Conservation (phyloP, 2,329 filamentous ascomycete species). For the Colletotrichum lindemuthianum region DNA sequence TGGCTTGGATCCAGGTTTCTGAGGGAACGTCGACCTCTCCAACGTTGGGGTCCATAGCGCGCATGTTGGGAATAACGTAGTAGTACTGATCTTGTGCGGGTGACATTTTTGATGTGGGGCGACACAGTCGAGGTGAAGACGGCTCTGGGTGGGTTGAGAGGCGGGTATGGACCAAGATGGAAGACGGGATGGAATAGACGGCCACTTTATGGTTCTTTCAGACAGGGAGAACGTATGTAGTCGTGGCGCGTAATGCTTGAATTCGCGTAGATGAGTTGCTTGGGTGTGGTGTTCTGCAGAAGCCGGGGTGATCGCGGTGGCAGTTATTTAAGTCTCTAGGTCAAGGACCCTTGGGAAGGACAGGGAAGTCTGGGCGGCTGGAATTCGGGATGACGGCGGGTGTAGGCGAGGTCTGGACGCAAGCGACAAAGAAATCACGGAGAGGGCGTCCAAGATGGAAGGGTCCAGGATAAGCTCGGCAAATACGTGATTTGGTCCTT, state of each 20-base stretch:
- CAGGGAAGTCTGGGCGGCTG: slow-evolving; percentile 31
- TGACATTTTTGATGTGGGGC: slow-evolving; percentile 27
- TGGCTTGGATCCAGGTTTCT: slow-evolving; percentile 62
- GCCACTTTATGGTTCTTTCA: slow-evolving; percentile 29
- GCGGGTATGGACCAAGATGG: not conserved
- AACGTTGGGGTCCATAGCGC: slow-evolving; percentile 45
- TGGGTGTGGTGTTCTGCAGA: slow-evolving; percentile 27
- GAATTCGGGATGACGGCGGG: slow-evolving; percentile 23
- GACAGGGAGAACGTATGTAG: not conserved
- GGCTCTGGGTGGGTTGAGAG: slow-evolving; percentile 13
- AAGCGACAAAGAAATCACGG: slow-evolving; percentile 30
- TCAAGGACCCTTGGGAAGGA: slow-evolving; percentile 21
- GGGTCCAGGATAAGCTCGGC: slow-evolving; percentile 21
- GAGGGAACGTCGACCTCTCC: slow-evolving; percentile 47
- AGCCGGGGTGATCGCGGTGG: slow-evolving; percentile 26
- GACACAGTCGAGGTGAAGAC: slow-evolving; percentile 16
- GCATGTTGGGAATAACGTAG: slow-evolving; percentile 47
- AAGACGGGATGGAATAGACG: slow-evolving; percentile 25
- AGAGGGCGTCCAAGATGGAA: slow-evolving; percentile 20
- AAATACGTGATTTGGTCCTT: slow-evolving; percentile 7
- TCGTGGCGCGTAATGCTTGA: slow-evolving; percentile 18
- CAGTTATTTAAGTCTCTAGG: slow-evolving; percentile 27
- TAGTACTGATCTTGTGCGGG: slow-evolving; percentile 35
- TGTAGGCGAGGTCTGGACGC: slow-evolving; percentile 13
- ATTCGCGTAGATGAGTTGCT: slow-evolving; percentile 24